These are phyloP conservation scores for Sphaerulina vaccinii DNA, from an alignment of 2,329 filamentous ascomycete species.

Conservation along the genomic window DNA sequence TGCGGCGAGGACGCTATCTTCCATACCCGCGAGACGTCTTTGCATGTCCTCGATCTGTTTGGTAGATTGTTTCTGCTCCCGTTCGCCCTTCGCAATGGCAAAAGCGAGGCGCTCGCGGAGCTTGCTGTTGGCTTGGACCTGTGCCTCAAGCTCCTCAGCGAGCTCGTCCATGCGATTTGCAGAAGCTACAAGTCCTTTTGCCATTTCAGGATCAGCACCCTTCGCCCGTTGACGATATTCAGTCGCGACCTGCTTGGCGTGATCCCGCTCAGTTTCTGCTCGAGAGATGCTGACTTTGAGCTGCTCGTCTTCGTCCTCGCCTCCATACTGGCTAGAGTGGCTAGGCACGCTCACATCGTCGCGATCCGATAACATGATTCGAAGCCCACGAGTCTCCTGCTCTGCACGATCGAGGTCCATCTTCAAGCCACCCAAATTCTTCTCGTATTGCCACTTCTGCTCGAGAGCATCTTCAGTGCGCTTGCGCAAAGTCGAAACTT, in stretches of 20 bases:
- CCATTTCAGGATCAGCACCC: constrained; percentile 40
- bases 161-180: constrained; percentile 77
- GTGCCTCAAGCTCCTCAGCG: constrained; percentile 73
- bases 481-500: constrained; percentile 79
- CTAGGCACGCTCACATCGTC: constrained; percentile 69
- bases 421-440: constrained; percentile 81
- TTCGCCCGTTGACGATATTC: constrained; percentile 65
- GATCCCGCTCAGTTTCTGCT: constrained; percentile 69
- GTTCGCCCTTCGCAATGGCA: constrained; percentile 79
- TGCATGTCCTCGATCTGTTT: constrained; percentile 82
- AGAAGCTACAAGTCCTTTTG: constrained; percentile 67
- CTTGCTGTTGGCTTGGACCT: constrained; percentile 73
- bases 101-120: constrained; percentile 74
- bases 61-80: constrained; percentile 76
- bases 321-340: constrained; percentile 44
- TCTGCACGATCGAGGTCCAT: constrained; percentile 96
- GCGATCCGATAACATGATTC: constrained; percentile 74
- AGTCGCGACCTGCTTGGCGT: constrained; percentile 65
- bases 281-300: constrained; percentile 67
- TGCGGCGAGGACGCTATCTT: constrained; percentile 78
- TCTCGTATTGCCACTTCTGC: constrained; percentile 95
- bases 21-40: constrained; percentile 72
- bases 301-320: constrained; percentile 37
- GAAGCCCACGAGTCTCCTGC: constrained; percentile 84
- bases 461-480: constrained; percentile 91